Conservation (phyloP, 192 early-diverging fungal species). For the Coemansia aciculifera region DNA sequence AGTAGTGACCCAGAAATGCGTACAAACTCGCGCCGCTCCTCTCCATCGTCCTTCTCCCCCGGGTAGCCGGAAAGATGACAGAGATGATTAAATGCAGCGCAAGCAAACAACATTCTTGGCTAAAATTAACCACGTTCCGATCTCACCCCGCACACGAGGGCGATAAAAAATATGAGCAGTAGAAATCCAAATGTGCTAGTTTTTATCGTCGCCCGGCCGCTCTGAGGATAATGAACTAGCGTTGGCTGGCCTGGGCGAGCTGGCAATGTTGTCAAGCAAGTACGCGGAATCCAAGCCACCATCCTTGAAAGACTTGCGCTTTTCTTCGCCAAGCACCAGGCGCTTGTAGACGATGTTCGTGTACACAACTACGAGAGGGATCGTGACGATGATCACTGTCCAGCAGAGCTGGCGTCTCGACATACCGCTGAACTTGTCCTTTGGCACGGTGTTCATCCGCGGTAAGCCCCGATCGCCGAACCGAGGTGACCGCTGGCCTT, state of each 20-base stretch:
- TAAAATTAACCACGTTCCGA: neutral
- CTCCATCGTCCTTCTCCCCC: neutral
- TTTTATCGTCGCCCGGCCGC: neutral
- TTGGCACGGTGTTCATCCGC: slow-evolving; percentile 34
- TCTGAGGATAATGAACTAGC: neutral
- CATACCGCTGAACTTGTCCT: slow-evolving; percentile 37
- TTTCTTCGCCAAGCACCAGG: slow-evolving; percentile 49
- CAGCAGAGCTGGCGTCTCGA: slow-evolving; percentile 46
- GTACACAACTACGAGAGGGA: slow-evolving; percentile 41
- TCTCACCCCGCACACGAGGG: neutral
- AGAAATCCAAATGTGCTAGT: neutral
- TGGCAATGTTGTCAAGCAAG: slow-evolving; percentile 45
- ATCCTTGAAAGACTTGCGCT: slow-evolving; percentile 30
- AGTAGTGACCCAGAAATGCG: slow-evolving; percentile 4
- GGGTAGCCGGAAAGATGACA: neutral
- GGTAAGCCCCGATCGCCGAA: slow-evolving; percentile 47
- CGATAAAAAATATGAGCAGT: neutral
- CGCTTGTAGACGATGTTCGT: slow-evolving; percentile 49
- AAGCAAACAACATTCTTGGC: slow-evolving; percentile 12
- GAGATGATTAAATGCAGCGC: neutral
- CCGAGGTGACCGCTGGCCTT: slow-evolving; percentile 9
- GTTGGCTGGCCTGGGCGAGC: slow-evolving; percentile 8
- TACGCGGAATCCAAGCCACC: slow-evolving; percentile 40
- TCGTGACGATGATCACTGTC: slow-evolving; percentile 54
- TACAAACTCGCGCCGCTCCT: neutral